These are phyloP conservation scores for Blastobotrys persicus DNA, from an alignment of 1,139 yeast species.

Conservation along the genomic window DNA sequence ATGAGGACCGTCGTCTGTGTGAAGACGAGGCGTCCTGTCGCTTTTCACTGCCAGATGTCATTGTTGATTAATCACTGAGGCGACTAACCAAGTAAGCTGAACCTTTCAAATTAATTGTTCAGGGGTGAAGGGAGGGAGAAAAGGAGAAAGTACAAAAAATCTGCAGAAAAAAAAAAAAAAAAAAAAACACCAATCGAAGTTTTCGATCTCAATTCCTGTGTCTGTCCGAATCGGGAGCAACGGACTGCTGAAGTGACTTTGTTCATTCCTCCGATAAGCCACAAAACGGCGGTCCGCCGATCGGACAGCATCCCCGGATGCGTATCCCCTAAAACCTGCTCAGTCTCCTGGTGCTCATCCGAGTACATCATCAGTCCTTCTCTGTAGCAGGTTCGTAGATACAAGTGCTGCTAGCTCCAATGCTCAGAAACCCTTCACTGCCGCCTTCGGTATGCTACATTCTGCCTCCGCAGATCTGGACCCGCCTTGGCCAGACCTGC, in stretches of 20 bases:
- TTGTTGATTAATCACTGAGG: background rate
- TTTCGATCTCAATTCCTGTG: background rate
- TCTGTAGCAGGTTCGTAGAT: too few species aligned
- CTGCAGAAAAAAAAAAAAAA: too few species aligned
- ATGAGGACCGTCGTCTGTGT: constrained; percentile 12
- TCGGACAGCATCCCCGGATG: too few species aligned
- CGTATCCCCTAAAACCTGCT: too few species aligned
- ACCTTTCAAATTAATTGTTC: background rate
- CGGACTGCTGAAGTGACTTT: background rate
- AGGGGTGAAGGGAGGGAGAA: background rate
- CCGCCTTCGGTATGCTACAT: too few species aligned
- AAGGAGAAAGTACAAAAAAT: background rate
- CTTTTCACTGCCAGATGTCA: constrained; percentile 1
- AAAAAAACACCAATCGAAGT: background rate
- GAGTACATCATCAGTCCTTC: too few species aligned
- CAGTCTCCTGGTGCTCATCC: too few species aligned
- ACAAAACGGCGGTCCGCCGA: background rate
- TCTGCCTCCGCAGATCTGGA: too few species aligned
- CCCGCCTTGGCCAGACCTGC: too few species aligned
- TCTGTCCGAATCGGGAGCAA: background rate
- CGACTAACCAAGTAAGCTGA: too few species aligned
- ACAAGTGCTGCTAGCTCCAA: too few species aligned
- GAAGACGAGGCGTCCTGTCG: background rate
- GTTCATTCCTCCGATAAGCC: background rate
- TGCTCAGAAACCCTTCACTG: too few species aligned